phyloP scores from a whole-genome alignment of 495 filamentous ascomycete species.

The Xylaria grammica region DNA sequence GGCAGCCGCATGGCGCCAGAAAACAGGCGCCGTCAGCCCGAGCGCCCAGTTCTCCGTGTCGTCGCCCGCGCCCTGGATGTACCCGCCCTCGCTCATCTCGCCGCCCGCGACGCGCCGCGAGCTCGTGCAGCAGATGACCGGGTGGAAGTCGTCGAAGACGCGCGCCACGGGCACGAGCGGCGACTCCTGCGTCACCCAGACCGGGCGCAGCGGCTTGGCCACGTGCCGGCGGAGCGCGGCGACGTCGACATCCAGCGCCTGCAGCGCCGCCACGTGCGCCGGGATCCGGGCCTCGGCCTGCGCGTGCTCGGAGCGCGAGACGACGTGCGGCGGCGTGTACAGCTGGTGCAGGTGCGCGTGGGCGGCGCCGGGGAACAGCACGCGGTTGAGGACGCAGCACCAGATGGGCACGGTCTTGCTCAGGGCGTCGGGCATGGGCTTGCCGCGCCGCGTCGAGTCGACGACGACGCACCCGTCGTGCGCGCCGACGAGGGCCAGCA shows the following conservation, averaged over 20 bases:
- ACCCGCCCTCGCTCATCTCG: slow-evolving; percentile 71
- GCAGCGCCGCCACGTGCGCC: slow-evolving; percentile 66
- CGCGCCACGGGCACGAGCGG: slow-evolving; percentile 32
- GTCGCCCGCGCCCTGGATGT: slow-evolving; percentile 94
- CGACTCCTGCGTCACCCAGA: slow-evolving; percentile 63
- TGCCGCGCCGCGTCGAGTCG: slow-evolving; percentile 92
- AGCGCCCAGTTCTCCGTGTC: slow-evolving; percentile 90
- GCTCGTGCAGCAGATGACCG: slow-evolving; percentile 80
- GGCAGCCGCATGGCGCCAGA: slow-evolving; percentile 69
- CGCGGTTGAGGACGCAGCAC: slow-evolving; percentile 81
- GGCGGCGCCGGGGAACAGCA: slow-evolving; percentile 68
- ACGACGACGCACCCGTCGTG: slow-evolving; percentile 87
- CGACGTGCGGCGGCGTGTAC: slow-evolving; percentile 66
- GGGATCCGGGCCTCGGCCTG: slow-evolving; percentile 75
- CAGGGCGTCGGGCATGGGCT: slow-evolving; percentile 91
- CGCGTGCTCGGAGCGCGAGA: slow-evolving; percentile 75
- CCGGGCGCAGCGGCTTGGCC: slow-evolving; percentile 63
- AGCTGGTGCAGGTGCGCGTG: slow-evolving; percentile 54
- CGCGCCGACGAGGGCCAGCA: slow-evolving; percentile 66
- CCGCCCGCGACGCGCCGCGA: slow-evolving; percentile 70
- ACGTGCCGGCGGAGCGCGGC: slow-evolving; percentile 42
- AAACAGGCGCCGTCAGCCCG: slow-evolving; percentile 74
- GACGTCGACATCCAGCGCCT: slow-evolving; percentile 42
- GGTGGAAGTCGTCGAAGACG: slow-evolving; percentile 61
- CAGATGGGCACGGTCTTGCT: slow-evolving; percentile 94